Evolutionary conservation across 768 basidiomycete species (phyloP), one percentile per base, ranked within the genome.

Genomic region (Agaricus subrufescens): DNA sequence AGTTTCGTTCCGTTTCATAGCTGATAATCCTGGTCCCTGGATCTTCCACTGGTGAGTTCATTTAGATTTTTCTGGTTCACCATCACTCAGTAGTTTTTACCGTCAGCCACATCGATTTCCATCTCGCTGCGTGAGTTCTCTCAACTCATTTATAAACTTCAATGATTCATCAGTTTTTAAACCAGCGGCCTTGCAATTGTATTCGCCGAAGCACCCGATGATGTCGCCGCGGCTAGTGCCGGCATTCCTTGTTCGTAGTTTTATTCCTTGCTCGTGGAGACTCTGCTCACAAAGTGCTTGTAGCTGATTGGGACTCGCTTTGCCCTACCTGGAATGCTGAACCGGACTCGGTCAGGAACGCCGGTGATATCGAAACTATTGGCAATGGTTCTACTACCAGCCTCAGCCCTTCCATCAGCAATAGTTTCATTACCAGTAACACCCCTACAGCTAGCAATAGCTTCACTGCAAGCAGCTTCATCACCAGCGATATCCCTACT

Each of bases 11-110:
- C 70, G 82, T 1, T 82, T 82, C 63, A 65, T 61, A 1, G 80
- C 80, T 2, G 75, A 81, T 49, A 81, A 81, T 55, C 63, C 79
- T 39, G 81, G 81, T 3, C 76, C 77, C 3, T 80, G 77, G 78
- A 68, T 78, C 47, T 57, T 81, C 26, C 80, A 80, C 60, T 81
- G 80, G 74, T 74, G 26, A 12, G 70, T 57, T 29, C 38, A 46
- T 19, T 19, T 12, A 23, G 46, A 25, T 14, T 54, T 53, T 52
- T 44, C 6, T 7, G 10, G 7, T 6, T 42, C 27, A 4, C 34
- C 19, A 34, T 23, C 45, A 30, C 19, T 19, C 25, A 12, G 19
- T 7, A 34, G 11, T 8, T 34, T 34, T 34, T 19, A 1, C 3
- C 3, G 19, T 19, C 45, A 78, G 78, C 57, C 80, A 82, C 60